Base-by-base conservation (phyloP, 495 filamentous ascomycete genomes). In the Penicillium lagena region DNA sequence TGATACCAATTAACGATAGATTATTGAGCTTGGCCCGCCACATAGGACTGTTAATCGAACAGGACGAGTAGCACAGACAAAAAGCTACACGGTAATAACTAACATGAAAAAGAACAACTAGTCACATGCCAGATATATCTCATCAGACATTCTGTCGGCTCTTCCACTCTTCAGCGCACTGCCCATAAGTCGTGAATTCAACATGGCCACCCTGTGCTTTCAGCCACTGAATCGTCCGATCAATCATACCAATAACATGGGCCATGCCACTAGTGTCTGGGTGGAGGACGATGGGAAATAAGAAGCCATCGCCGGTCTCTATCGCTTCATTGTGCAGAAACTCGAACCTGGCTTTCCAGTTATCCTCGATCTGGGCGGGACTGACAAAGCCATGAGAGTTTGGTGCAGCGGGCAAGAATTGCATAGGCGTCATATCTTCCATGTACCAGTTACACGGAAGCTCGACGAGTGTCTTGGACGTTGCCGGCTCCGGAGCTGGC, bases 181-280 rank as follows among this genome's bases (percentile, higher is more conserved):
- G 38, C 12, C 42, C 50, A 45, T 29, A 52, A 12, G 50, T 52
- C 29, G 49, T 33, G n/a, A 47, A 47, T 35, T 49, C 40, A 35
- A 43, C 40, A 32, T 47, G 14, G 43, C 50, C 22, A 41, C 43
- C 68, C 42, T 54, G 64, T 27, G 60, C 63, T 56, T 73, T 67
- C 58, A 82, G 42, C 76, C 77, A 81, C 22, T 34, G 48, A 42
- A 82, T 54, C 55, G 77, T 66, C 31, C 74, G 57, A 56, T 82
- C 75, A 39, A 80, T 49, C 78, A 82, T 81, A 0, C 74, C 71
- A 54, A 79, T 72, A 9, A 82, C 68, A 68, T 82, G 78, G 27
- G 78, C 71, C 77, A 78, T 82, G 7, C 78, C 78, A 51, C 74
- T 77, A 9, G 76, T 80, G 63, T 82, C 77, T 13, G 78, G 77